phyloP scores from a whole-genome alignment of 2,329 filamentous ascomycete genomes.

The Xylaria polymorpha region DNA sequence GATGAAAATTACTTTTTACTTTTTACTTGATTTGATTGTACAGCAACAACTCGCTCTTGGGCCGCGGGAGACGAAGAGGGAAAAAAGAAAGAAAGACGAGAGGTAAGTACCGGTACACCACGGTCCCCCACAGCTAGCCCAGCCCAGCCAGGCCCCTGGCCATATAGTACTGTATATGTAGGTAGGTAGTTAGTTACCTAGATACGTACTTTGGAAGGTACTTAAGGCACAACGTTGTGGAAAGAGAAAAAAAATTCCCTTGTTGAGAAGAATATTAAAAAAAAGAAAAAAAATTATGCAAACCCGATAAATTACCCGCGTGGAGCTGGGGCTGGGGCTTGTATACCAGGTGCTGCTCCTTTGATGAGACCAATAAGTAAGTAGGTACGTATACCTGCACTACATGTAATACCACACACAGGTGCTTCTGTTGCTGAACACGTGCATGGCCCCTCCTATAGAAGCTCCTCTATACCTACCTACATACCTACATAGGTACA shows the following conservation, averaged over 20 bases:
- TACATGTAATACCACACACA: constrained; percentile 1
- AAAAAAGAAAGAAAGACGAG: background rate
- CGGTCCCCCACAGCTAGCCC: constrained; percentile 20
- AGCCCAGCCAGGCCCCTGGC: constrained; percentile 18
- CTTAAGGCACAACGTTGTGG: background rate
- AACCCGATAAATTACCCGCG: constrained; percentile 25
- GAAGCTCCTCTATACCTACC: background rate
- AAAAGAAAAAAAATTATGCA: background rate
- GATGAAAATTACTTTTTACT: constrained; percentile 14
- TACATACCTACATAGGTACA: too few relatives aligned
- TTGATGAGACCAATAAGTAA: background rate
- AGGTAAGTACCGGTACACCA: constrained; percentile 27
- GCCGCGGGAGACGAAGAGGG: constrained; percentile 15
- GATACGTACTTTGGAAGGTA: constrained; percentile 18
- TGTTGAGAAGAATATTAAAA: constrained; percentile 13
- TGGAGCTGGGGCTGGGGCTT: constrained; percentile 24
- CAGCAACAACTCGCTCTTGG: constrained; percentile 10
- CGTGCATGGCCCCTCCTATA: constrained; percentile 22
- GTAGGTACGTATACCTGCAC: background rate
- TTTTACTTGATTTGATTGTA: constrained; percentile 2
- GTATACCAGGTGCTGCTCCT: background rate
- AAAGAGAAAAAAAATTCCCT: constrained; percentile 6
- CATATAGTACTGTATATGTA: background rate
- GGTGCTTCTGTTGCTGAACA: constrained; percentile 16
- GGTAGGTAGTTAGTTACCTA: background rate